Conservation (phyloP, 108 stramenopile species). For the Nannochloropsis gaditana region DNA sequence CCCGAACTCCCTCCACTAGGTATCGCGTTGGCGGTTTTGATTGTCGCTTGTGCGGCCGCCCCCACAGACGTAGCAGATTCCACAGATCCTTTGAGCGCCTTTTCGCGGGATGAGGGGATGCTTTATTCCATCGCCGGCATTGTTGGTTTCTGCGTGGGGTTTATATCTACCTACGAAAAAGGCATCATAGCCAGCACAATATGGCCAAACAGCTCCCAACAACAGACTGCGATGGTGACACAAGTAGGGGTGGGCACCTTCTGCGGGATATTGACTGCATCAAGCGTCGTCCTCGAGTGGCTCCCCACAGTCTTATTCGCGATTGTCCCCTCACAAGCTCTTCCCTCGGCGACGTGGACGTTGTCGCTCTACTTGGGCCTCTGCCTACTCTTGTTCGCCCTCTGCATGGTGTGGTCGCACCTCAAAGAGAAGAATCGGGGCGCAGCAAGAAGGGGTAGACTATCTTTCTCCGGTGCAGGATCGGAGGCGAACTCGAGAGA, state of each 20-base stretch:
- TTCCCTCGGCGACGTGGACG: neutral
- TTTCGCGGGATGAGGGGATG: neutral
- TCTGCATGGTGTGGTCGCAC: neutral
- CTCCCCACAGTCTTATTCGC: neutral
- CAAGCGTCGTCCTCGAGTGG: neutral
- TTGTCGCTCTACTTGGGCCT: neutral
- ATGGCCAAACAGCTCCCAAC: neutral
- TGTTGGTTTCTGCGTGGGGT: neutral
- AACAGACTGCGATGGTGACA: neutral
- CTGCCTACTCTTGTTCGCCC: neutral
- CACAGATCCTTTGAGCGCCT: neutral
- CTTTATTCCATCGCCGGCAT: neutral
- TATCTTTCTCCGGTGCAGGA: neutral
- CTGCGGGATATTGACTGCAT: neutral
- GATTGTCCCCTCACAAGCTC: neutral
- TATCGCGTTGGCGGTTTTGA: neutral
- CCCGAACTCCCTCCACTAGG: neutral
- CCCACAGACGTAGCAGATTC: neutral
- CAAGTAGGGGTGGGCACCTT: neutral
- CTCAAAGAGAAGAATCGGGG: neutral
- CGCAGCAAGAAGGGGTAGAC: neutral
- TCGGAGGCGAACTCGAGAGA: neutral
- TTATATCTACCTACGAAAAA: slow-evolving; percentile 6
- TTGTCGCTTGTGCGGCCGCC: neutral
- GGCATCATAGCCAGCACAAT: neutral